phyloP scores from a whole-genome alignment of 176 grass and related monocot genomes.

The Lolium perenne region DNA sequence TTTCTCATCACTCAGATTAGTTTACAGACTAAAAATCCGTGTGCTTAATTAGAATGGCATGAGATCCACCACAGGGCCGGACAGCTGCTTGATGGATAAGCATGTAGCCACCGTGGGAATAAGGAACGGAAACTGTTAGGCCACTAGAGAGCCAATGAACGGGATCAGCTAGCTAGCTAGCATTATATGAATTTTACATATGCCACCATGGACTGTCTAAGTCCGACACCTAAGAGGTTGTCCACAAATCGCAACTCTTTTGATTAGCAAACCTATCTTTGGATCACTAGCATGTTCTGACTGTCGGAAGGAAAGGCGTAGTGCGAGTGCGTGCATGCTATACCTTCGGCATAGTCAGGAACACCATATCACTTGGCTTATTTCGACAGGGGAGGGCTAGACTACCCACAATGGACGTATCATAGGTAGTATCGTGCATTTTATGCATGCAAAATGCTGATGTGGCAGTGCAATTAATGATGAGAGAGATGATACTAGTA shows the following conservation, averaged over 20 bases:
- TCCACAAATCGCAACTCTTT: constrained; percentile 19
- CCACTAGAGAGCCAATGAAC: constrained; percentile 34
- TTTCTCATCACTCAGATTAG: constrained; percentile 22
- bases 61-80: constrained; percentile 13
- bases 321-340: not conserved
- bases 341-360: constrained; percentile 15
- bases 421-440: too few relatives aligned
- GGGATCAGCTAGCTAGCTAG: not conserved
- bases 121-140: constrained; percentile 40
- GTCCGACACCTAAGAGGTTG: constrained; percentile 43
- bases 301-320: too few relatives aligned
- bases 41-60: constrained; percentile 41
- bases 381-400: constrained; percentile 4
- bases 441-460: too few relatives aligned
- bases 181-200: constrained; percentile 12
- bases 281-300: constrained; percentile 31
- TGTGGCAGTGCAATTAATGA: too few relatives aligned
- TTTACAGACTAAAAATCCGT: constrained; percentile 30
- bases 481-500: too few relatives aligned
- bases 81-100: constrained; percentile 26
- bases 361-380: not conserved
- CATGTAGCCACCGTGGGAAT: constrained; percentile 43
- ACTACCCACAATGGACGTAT: too few relatives aligned
- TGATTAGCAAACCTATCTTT: constrained; percentile 41
- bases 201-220: constrained; percentile 13